phyloP scores from a whole-genome alignment of 768 basidiomycete species.

The Mycena galericulata region DNA sequence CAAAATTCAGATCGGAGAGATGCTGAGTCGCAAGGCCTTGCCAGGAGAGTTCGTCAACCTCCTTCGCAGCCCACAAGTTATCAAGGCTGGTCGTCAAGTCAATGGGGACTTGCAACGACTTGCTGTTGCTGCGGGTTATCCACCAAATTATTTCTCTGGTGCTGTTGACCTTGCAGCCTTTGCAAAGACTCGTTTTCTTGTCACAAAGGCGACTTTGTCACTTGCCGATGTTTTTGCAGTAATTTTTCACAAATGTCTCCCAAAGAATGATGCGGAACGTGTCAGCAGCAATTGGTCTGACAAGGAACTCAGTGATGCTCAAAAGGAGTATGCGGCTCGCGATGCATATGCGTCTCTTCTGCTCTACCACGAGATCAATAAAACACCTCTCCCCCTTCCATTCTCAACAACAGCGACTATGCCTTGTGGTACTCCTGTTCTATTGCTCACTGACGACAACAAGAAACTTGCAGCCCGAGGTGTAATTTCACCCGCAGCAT shows the following conservation, averaged over 20 bases:
- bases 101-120: constrained; percentile 21
- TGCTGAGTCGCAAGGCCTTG: not conserved
- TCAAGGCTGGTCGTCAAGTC: constrained; percentile 26
- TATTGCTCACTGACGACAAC: constrained; percentile 19
- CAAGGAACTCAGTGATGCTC: constrained; percentile 3
- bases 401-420: not conserved
- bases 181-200: constrained; percentile 15
- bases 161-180: constrained; percentile 13
- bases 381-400: constrained; percentile 16
- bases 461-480: constrained; percentile 20
- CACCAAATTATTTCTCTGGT: constrained; percentile 9
- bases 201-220: constrained; percentile 14
- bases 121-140: not conserved
- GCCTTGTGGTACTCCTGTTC: constrained; percentile 2
- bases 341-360: constrained; percentile 7
- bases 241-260: constrained; percentile 14
- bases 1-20: not conserved
- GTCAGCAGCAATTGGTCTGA: constrained; percentile 25
- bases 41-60: constrained; percentile 2
- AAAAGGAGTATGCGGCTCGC: constrained; percentile 16
- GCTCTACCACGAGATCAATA: constrained; percentile 12
- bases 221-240: constrained; percentile 18
- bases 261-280: constrained; percentile 12
- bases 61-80: constrained; percentile 1
- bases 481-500: not conserved